A percentile compares a stretch with the other conserved stretches of the same genome.
These are phyloP conservation scores for Picocystis salinarum DNA, from an alignment of 139 green algal species.

Conservation along the genomic window DNA sequence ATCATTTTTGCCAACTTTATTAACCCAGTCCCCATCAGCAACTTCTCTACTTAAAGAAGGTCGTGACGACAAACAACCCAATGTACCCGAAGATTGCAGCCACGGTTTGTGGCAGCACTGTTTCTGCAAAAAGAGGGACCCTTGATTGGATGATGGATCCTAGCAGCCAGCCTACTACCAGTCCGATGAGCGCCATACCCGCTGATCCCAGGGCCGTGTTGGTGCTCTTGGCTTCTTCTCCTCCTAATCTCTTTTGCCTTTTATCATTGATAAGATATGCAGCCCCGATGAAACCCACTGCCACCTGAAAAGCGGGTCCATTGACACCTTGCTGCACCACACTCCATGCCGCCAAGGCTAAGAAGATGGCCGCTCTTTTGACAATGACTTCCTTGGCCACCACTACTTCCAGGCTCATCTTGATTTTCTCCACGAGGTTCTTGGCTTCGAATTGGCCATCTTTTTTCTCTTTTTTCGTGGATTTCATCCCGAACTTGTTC, in stretches of 20 bases:
- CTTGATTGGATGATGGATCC: no score
- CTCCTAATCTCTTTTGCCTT: conserved; percentile 2
- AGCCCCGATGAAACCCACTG: not conserved
- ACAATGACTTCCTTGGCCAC: conserved; percentile 13
- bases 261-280: not conserved
- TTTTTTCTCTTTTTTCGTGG: conserved; percentile 1
- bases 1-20: no score
- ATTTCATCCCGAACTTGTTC: conserved; percentile 34
- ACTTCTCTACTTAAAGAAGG: no score
- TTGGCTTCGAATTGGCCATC: not conserved
- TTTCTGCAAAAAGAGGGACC: no score
- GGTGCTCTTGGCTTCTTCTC: no score
- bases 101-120: no score
- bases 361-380: conserved; percentile 11
- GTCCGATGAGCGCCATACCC: no score
- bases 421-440: not conserved
- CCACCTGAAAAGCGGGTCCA: conserved; percentile 21
- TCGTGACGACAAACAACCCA: no score
- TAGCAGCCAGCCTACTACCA: no score
- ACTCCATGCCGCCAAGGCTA: conserved; percentile 14
- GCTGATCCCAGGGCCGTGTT: no score
- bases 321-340: conserved; percentile 6
- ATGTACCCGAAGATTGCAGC: no score
- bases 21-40: no score
- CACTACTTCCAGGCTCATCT: conserved; percentile 1